Conservation (phyloP, 2,329 filamentous ascomycete species). For the Chrysoporthe cubensis region DNA sequence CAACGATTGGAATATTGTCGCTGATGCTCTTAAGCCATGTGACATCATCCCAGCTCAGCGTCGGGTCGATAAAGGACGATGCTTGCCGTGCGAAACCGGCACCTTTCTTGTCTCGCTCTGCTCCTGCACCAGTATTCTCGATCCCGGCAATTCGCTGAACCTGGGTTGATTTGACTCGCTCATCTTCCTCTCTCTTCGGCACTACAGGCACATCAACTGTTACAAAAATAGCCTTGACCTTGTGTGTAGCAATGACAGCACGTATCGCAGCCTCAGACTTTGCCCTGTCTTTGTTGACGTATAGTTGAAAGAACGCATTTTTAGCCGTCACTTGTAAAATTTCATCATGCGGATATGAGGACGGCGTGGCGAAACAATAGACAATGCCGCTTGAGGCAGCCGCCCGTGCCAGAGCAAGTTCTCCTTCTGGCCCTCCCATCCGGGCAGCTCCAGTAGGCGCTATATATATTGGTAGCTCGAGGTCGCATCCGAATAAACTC, state of each 20-base stretch:
- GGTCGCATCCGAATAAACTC: too few relatives aligned
- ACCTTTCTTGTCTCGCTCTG: slow-evolving; percentile 55
- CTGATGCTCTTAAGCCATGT: slow-evolving; percentile 53
- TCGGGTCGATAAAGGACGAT: slow-evolving; percentile 55
- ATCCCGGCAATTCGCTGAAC: slow-evolving; percentile 43
- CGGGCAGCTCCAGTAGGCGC: too few relatives aligned
- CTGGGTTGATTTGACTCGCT: slow-evolving; percentile 32
- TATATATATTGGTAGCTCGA: too few relatives aligned
- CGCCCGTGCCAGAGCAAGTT: too few relatives aligned
- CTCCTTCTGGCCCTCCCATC: too few relatives aligned
- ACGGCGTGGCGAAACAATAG: too few relatives aligned
- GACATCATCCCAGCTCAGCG: slow-evolving; percentile 57
- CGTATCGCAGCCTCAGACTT: slow-evolving; percentile 46
- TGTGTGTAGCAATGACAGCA: slow-evolving; percentile 44
- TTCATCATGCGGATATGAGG: too few relatives aligned
- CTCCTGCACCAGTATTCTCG: slow-evolving; percentile 47
- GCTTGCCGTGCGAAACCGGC: slow-evolving; percentile 57
- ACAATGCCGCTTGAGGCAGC: too few relatives aligned
- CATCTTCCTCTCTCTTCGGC: slow-evolving; percentile 61
- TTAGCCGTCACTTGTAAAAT: slow-evolving; percentile 45
- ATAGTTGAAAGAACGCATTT: slow-evolving; percentile 60
- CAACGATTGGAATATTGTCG: slow-evolving; percentile 52
- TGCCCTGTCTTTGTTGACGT: slow-evolving; percentile 54
- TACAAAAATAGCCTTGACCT: slow-evolving; percentile 54
- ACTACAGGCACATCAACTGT: slow-evolving; percentile 61